A percentile compares a stretch with the other conserved stretches of the same genome.
Conservation (phyloP, 164 flowering plant species). For the Amborella trichopoda region DNA sequence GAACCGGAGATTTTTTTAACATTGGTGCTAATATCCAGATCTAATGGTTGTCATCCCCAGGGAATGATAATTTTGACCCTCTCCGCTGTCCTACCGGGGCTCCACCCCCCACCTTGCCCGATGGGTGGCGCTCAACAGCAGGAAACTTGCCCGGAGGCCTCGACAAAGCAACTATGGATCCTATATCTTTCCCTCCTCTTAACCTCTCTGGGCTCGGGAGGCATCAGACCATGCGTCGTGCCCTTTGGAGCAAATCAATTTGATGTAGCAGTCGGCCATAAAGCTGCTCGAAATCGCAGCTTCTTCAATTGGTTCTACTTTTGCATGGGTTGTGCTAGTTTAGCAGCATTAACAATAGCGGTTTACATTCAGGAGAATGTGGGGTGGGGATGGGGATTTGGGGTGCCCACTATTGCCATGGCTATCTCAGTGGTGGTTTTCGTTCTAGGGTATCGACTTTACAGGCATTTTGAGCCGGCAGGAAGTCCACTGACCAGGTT, state of each 20-base stretch:
- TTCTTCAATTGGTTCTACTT: conserved; percentile 65
- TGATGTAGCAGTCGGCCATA: conserved; percentile 32
- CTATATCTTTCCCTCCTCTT: conserved; percentile 52
- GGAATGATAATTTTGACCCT: conserved; percentile 42
- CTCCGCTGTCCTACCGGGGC: conserved; percentile 35
- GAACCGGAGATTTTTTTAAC: too few relatives aligned
- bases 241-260: conserved; percentile 64
- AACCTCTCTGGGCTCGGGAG: conserved; percentile 45
- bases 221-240: conserved; percentile 54
- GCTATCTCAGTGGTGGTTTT: conserved; percentile 38
- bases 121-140: conserved; percentile 28
- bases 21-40: too few relatives aligned
- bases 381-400: conserved; percentile 78
- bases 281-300: conserved; percentile 15
- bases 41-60: too few relatives aligned
- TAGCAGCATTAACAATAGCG: conserved; percentile 40
- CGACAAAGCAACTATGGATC: conserved; percentile 35
- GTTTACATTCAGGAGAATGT: conserved; percentile 68
- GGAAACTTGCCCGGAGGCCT: conserved; percentile 43
- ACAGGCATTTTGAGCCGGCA: conserved; percentile 28
- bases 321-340: conserved; percentile 46
- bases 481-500: conserved; percentile 54
- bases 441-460: conserved; percentile 36
- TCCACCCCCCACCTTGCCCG: conserved; percentile 44
- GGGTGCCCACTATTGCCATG: conserved; percentile 52